Percentiles rank a stretch among this genome's conserved stretches.
These are phyloP conservation scores for Reutealis trisperma DNA, from an alignment of 345 rosid species.

Conservation along the genomic window DNA sequence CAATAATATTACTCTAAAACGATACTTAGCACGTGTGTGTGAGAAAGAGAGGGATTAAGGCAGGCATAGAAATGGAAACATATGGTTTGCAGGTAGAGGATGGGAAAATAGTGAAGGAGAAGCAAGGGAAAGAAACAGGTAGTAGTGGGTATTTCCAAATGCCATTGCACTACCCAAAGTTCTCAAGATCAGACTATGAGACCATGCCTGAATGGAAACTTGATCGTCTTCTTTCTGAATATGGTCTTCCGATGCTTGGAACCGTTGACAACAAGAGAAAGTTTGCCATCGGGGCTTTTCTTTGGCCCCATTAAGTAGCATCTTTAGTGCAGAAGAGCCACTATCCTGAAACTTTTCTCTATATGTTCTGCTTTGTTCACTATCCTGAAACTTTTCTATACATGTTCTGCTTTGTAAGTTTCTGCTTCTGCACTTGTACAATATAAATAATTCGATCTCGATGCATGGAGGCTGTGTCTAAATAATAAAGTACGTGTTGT, in stretches of 20 bases:
- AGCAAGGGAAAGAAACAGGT: background rate
- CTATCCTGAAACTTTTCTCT: no score
- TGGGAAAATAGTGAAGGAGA: background rate
- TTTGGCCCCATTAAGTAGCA: conserved; percentile 14
- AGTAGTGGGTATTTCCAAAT: background rate
- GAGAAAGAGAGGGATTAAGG: background rate
- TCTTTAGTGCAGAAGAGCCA: background rate
- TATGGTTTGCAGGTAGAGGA: background rate
- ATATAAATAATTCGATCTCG: no score
- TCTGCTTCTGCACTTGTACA: no score
- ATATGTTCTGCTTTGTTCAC: no score
- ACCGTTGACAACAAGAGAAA: conserved; percentile 26
- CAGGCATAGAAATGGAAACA: background rate
- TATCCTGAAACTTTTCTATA: no score
- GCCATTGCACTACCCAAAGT: background rate
- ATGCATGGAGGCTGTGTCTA: no score
- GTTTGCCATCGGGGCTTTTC: conserved; percentile 26
- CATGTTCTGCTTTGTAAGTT: no score
- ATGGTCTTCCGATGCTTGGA: background rate
- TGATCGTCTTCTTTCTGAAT: background rate
- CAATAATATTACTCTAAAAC: no score
- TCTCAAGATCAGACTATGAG: background rate
- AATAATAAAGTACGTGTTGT: no score
- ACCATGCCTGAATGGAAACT: background rate
- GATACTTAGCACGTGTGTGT: no score